These are phyloP conservation scores for Fusarium sp. DNA, from an alignment of 2,329 filamentous ascomycete species.

Conservation along the genomic window DNA sequence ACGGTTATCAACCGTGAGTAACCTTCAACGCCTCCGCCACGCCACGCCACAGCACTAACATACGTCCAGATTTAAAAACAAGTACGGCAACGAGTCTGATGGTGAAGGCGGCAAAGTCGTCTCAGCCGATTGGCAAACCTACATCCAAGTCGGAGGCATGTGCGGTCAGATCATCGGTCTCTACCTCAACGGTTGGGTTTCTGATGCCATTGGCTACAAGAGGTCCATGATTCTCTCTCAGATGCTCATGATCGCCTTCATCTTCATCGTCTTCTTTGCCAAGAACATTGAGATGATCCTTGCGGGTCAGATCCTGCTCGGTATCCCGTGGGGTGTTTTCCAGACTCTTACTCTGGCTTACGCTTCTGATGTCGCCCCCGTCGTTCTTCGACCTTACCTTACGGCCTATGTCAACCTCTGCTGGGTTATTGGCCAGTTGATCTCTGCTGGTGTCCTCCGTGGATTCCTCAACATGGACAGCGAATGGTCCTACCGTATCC, in stretches of 20 bases:
- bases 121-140: constrained; percentile 46
- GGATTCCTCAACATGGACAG: constrained; percentile 50
- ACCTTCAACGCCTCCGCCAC: too few relatives aligned
- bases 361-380: constrained; percentile 74
- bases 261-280: constrained; percentile 69
- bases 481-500: constrained; percentile 60
- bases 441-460: constrained; percentile 55
- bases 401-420: constrained; percentile 61
- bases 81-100: constrained; percentile 54
- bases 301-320: constrained; percentile 66
- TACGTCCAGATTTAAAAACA: constrained; percentile 52
- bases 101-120: constrained; percentile 31
- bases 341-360: constrained; percentile 68
- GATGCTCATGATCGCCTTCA: constrained; percentile 61
- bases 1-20: constrained; percentile 49
- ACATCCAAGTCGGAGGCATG: constrained; percentile 52
- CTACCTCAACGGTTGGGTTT: constrained; percentile 69
- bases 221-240: constrained; percentile 68
- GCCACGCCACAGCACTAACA: not conserved
- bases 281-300: constrained; percentile 64
- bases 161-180: constrained; percentile 72
- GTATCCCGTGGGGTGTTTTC: constrained; percentile 65
- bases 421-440: constrained; percentile 60
- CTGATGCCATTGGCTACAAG: constrained; percentile 69
- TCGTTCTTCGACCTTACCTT: constrained; percentile 60